Conservation (phyloP, 257 asterid species). For the Solanum sejunctum region DNA sequence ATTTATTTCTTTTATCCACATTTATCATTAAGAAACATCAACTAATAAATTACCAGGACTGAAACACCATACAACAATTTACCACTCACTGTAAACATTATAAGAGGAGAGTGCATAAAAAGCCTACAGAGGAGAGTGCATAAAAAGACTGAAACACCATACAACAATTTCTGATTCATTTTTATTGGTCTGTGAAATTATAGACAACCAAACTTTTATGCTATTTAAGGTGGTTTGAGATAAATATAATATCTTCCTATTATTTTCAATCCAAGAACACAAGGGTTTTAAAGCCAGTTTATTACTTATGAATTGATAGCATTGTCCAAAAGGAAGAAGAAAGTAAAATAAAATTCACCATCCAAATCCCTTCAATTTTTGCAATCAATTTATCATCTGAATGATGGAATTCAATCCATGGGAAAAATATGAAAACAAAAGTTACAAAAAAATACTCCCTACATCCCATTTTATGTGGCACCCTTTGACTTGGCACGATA, state of each 20-base stretch:
- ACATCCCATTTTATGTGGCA: no score
- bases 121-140: background rate
- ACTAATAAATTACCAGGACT: background rate
- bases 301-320: background rate
- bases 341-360: background rate
- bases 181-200: background rate
- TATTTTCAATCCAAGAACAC: background rate
- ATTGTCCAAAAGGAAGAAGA: background rate
- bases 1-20: background rate
- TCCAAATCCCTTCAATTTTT: background rate
- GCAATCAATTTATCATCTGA: background rate
- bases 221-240: background rate
- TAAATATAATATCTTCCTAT: background rate
- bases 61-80: background rate
- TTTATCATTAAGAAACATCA: background rate
- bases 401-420: background rate
- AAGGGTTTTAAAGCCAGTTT: background rate
- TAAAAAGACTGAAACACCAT: background rate
- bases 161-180: background rate
- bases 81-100: background rate
- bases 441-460: background rate
- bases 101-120: background rate
- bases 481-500: no score
- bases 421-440: background rate
- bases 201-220: background rate